Percentiles rank a stretch among this genome's conserved stretches.
Conservation (phyloP, 176 grass and related monocot genomes). For the Hordeum marinum region DNA sequence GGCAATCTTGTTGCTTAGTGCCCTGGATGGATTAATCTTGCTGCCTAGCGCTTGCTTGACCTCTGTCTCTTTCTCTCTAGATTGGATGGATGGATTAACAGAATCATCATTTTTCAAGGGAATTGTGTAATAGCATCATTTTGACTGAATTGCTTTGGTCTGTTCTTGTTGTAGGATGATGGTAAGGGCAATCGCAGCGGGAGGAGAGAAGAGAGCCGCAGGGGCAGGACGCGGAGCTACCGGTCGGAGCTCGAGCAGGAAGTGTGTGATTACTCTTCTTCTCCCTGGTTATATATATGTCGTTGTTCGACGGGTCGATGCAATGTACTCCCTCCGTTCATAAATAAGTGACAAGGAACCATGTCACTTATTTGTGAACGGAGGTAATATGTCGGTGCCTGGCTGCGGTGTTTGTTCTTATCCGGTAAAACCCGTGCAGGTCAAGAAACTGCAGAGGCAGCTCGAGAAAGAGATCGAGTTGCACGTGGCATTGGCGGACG, state of each 20-base stretch:
- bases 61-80: neutral
- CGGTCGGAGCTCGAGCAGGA: slow-evolving; percentile 79
- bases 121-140: neutral
- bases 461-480: slow-evolving; percentile 84
- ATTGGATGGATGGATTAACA: neutral
- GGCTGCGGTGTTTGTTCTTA: neutral
- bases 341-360: no score
- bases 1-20: slow-evolving; percentile 45
- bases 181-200: slow-evolving; percentile 37
- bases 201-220: slow-evolving; percentile 39
- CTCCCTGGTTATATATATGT: neutral
- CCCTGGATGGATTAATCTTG: no score
- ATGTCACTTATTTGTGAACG: no score
- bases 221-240: slow-evolving; percentile 42
- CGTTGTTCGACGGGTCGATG: neutral
- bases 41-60: slow-evolving; percentile 20
- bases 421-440: slow-evolving; percentile 27
- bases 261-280: slow-evolving; percentile 35
- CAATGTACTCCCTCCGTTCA: neutral
- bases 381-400: neutral
- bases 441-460: slow-evolving; percentile 79
- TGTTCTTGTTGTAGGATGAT: slow-evolving; percentile 49
- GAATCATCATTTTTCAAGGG: neutral
- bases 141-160: neutral
- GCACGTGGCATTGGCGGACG: slow-evolving; percentile 66